Base-by-base conservation (phyloP, 1,139 yeast species). In the Hemisphaericaspora xylanilytica region DNA sequence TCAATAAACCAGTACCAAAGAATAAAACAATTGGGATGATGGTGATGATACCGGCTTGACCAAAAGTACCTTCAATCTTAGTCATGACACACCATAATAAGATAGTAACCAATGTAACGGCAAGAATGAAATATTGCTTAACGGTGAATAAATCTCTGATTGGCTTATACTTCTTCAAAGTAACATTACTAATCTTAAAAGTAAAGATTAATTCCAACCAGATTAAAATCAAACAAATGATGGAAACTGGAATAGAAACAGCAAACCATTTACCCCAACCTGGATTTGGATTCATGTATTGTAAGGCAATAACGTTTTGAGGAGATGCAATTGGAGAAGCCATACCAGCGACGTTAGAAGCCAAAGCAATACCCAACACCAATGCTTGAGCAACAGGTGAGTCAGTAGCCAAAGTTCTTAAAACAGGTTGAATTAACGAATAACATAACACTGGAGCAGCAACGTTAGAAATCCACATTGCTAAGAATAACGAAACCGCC, bases 211-310 rank as follows among this genome's bases (percentile, higher is more conserved):
- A 67, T 48, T 85, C 74, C 18, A 78, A 49, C 94, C 96, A 90
- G 40, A 87, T 78, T 3, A 79, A 62, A 2, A 87, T 33, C 46
- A 87, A 67, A 13, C 83, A 74, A 36, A 85, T 56, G 21, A 78
- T 56, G 40, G 87, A 72, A 5, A 88, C 89, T 0, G 97, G 97
- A 20, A 89, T 67, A 0, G 96, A 80, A 36, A 90, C 80, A 11
- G 83, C 80, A 58, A 90, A 90, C 97, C 97, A 90, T 56, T 86
- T 85, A 11, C 85, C 83, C 97, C 97, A 90, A 12, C 95, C 86
- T 3, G 97, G 96, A 47, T 75, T 81, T 4, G 97, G 97, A 39
- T 68, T 70, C 97, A 90, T 90, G 48, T 84, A 71, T 46, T 88
- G 88, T 38, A 90, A 70, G 1, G 96, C 95, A 53, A 90, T 81